Evolutionary conservation across 805 yeast species (phyloP).

Genomic region (Ogataea philodendri): DNA sequence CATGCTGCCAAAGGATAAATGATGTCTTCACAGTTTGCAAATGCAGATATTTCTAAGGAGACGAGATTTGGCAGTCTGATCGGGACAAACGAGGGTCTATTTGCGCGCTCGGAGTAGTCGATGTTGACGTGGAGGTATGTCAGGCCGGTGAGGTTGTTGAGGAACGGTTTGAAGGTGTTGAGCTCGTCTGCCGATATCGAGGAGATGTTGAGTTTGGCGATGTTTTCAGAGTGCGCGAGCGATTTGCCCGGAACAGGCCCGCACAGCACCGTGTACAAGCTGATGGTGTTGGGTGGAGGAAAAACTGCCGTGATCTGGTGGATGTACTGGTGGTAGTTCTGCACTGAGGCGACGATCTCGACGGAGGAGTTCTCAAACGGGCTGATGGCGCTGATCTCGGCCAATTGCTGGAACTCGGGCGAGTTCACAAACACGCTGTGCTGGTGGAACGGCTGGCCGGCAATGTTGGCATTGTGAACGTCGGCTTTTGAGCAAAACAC

Average conservation of each 20-base stretch:
- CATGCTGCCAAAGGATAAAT: constrained; percentile 6
- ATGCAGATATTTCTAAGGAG: constrained; percentile 2
- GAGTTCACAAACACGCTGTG: constrained; percentile 10
- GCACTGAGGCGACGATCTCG: constrained; percentile 9
- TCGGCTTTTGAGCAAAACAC: constrained; percentile 11
- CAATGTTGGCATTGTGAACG: constrained; percentile 3
- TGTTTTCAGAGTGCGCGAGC: not conserved
- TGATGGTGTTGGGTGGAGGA: constrained; percentile 9
- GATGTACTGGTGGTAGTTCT: not conserved
- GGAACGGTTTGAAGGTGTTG: constrained; percentile 1
- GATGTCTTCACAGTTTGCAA: constrained; percentile 7
- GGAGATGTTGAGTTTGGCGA: constrained; percentile 6
- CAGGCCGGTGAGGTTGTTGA: constrained; percentile 1
- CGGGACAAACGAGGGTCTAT: not conserved
- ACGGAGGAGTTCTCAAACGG: constrained; percentile 5
- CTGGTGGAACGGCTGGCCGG: constrained; percentile 5
- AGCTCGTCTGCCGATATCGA: constrained; percentile 6
- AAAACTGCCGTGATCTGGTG: constrained; percentile 4
- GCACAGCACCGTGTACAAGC: constrained; percentile 6
- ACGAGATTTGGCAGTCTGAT: constrained; percentile 7
- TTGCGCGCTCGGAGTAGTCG: constrained; percentile 9
- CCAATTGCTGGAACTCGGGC: constrained; percentile 4
- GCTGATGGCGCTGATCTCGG: constrained; percentile 3
- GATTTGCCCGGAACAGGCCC: not conserved
- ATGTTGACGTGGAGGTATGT: constrained; percentile 7